Percentiles rank a stretch among this genome's conserved stretches.
phyloP scores from a whole-genome alignment of 2,329 filamentous ascomycete genomes.

The Cytospora schulzeri region DNA sequence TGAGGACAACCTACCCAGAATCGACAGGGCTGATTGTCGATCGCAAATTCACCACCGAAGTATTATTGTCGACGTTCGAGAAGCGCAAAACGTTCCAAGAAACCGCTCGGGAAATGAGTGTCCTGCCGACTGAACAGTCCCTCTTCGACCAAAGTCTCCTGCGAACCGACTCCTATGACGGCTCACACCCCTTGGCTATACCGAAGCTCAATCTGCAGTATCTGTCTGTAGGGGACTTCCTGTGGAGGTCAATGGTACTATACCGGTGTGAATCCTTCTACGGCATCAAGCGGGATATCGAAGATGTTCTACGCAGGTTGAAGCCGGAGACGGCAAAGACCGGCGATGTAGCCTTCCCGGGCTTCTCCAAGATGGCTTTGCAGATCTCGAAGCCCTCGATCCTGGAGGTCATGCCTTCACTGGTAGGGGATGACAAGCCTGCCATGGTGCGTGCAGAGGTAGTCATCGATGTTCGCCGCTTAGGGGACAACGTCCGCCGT shows the following conservation, averaged over 20 bases:
- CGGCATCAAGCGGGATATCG: slow-evolving; percentile 87
- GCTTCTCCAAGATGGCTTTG: slow-evolving; percentile 89
- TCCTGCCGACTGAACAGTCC: slow-evolving; percentile 80
- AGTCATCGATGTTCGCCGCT: slow-evolving; percentile 75
- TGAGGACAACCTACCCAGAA: slow-evolving; percentile 81
- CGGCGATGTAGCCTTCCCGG: slow-evolving; percentile 74
- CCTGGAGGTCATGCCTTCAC: slow-evolving; percentile 79
- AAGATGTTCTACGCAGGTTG: slow-evolving; percentile 77
- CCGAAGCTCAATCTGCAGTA: slow-evolving; percentile 97
- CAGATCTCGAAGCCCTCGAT: slow-evolving; percentile 85
- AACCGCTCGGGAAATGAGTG: slow-evolving; percentile 65
- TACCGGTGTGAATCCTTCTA: slow-evolving; percentile 93
- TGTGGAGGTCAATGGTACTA: slow-evolving; percentile 91
- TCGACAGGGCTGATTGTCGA: slow-evolving; percentile 65
- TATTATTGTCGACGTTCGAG: slow-evolving; percentile 75
- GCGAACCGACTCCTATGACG: slow-evolving; percentile 84
- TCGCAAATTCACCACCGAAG: slow-evolving; percentile 68
- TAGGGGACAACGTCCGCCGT: slow-evolving; percentile 73
- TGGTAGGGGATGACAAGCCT: slow-evolving; percentile 82
- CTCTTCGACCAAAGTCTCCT: slow-evolving; percentile 80
- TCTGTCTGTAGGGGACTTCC: slow-evolving; percentile 88
- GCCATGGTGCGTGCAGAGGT: slow-evolving; percentile 86
- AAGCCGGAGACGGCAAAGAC: slow-evolving; percentile 66
- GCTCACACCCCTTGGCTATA: slow-evolving; percentile 81
- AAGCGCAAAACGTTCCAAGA: slow-evolving; percentile 82